phyloP scores from a whole-genome alignment of 768 basidiomycete species.

The Solioccasus polychromus region DNA sequence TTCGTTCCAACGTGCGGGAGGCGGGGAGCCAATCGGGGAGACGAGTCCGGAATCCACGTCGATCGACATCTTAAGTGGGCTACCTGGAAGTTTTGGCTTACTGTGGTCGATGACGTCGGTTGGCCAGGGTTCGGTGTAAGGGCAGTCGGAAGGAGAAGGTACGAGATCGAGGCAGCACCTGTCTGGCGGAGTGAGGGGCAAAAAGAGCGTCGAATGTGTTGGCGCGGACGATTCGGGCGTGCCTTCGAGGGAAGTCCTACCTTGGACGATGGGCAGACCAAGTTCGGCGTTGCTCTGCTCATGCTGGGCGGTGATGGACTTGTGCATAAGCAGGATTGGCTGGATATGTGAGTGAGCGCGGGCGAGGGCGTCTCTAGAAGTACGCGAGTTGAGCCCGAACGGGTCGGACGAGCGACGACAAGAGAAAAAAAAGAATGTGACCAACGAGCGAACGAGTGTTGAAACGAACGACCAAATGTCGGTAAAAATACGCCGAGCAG shows the following conservation, averaged over 20 bases:
- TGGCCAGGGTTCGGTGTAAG: slow-evolving; percentile 24
- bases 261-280: slow-evolving; percentile 9
- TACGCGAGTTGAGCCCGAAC: slow-evolving; percentile 3
- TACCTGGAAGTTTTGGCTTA: slow-evolving; percentile 12
- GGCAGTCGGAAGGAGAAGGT: slow-evolving; percentile 17
- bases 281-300: slow-evolving; percentile 14
- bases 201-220: slow-evolving; percentile 6
- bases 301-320: slow-evolving; percentile 18
- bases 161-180: slow-evolving; percentile 19
- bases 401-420: slow-evolving; percentile 14
- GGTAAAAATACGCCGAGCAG: slow-evolving; percentile 10
- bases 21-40: slow-evolving; percentile 6
- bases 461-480: slow-evolving; percentile 23
- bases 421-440: slow-evolving; percentile 17
- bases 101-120: slow-evolving; percentile 2
- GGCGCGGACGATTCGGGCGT: slow-evolving; percentile 14
- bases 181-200: slow-evolving; percentile 26
- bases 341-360: slow-evolving; percentile 15
- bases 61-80: slow-evolving; percentile 23
- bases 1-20: slow-evolving; percentile 14
- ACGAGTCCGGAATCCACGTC: slow-evolving; percentile 1
- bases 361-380: slow-evolving; percentile 7
- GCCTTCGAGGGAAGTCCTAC: neutral
- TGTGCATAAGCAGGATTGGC: slow-evolving; percentile 20
- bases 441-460: slow-evolving; percentile 28